These are phyloP conservation scores for Lomentospora prolificans DNA, from an alignment of 2,329 filamentous ascomycete species.

Conservation along the genomic window DNA sequence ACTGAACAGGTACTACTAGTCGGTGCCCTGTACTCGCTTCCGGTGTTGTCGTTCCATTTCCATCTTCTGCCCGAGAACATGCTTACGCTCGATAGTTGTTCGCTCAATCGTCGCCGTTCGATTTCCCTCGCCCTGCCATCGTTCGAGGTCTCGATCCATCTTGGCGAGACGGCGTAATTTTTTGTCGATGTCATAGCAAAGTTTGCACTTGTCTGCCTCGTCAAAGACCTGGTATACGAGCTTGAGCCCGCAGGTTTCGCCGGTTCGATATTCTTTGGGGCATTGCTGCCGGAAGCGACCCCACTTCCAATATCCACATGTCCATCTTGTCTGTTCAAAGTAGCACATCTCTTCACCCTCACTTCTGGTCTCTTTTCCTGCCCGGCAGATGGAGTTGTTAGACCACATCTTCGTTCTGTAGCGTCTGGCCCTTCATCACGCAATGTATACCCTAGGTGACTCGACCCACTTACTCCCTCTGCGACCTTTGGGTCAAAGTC, in stretches of 20 bases:
- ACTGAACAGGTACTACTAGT: too few species aligned
- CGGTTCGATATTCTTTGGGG: conserved; percentile 87
- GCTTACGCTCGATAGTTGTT: conserved; percentile 58
- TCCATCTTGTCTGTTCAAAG: conserved; percentile 81
- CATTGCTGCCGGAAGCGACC: conserved; percentile 87
- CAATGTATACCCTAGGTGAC: background rate
- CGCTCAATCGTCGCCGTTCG: conserved; percentile 63
- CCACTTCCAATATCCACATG: conserved; percentile 91
- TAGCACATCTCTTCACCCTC: conserved; percentile 64
- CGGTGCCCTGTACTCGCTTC: background rate
- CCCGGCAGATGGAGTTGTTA: background rate
- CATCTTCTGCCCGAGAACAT: conserved; percentile 51
- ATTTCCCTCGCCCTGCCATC: conserved; percentile 71
- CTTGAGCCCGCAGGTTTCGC: conserved; percentile 92
- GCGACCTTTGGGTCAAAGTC: background rate
- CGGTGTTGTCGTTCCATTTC: conserved; percentile 32
- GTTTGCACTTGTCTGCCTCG: conserved; percentile 60
- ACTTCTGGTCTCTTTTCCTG: background rate
- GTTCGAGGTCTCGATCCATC: conserved; percentile 63
- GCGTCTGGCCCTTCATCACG: background rate
- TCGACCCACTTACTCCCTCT: background rate
- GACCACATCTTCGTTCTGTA: background rate
- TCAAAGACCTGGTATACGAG: conserved; percentile 67
- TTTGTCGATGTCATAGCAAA: conserved; percentile 82
- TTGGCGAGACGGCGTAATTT: conserved; percentile 67